phyloP scores from a whole-genome alignment of 805 yeast genomes.

The Saccharomycopsis olivae region DNA sequence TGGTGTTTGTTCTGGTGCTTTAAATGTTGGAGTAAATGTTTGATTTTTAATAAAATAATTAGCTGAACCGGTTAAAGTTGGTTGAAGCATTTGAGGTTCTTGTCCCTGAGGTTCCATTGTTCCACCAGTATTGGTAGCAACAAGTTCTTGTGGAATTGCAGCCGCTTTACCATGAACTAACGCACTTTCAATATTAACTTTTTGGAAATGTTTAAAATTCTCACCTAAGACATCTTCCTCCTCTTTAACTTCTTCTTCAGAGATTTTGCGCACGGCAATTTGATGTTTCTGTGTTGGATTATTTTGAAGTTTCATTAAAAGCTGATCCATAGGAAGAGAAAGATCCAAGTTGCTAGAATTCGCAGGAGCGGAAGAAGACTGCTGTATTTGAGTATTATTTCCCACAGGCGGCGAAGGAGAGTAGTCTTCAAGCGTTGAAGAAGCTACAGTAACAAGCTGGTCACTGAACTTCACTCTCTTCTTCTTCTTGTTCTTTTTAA shows the following conservation, averaged over 20 bases:
- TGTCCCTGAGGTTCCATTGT: constrained; percentile 18
- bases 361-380: background rate
- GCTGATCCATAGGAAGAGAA: constrained; percentile 69
- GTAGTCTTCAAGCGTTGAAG: constrained; percentile 7
- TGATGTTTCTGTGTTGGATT: constrained; percentile 22
- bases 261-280: constrained; percentile 16
- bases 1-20: background rate
- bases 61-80: constrained; percentile 33
- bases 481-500: constrained; percentile 27
- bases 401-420: background rate
- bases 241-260: constrained; percentile 45
- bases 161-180: constrained; percentile 62
- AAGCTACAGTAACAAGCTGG: constrained; percentile 38
- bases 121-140: constrained; percentile 15
- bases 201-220: constrained; percentile 62
- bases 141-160: constrained; percentile 29
- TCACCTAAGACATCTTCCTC: constrained; percentile 66
- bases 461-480: constrained; percentile 70
- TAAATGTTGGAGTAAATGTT: background rate
- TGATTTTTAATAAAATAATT: constrained; percentile 25
- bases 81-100: constrained; percentile 29
- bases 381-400: background rate
- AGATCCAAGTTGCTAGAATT: constrained; percentile 35
- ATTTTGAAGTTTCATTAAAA: constrained; percentile 36
- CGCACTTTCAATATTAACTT: constrained; percentile 68